Percentiles rank a stretch among this genome's conserved stretches.
These are phyloP conservation scores for Zanthoxylum bungeanum DNA, from an alignment of 345 rosid genomes.

Conservation along the genomic window DNA sequence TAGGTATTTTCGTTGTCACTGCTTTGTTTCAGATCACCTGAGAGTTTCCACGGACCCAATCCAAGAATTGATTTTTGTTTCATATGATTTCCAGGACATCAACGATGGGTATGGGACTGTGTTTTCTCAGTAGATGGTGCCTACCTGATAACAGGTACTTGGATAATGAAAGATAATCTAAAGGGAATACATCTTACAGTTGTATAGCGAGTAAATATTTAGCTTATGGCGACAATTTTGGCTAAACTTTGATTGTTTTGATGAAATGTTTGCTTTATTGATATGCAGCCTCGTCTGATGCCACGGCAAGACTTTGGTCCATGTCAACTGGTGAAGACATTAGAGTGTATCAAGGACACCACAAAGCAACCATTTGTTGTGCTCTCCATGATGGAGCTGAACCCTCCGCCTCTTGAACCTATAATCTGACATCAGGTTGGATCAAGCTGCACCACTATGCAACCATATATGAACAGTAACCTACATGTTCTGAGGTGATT, in stretches of 20 bases:
- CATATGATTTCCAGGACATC: conserved; percentile 58
- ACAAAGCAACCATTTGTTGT: conserved; percentile 89
- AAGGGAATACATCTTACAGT: neutral
- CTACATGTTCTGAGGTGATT: neutral
- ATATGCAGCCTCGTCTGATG: conserved; percentile 77
- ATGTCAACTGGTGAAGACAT: conserved; percentile 61
- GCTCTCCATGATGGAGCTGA: conserved; percentile 97
- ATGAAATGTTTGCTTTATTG: neutral
- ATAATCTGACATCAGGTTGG: neutral
- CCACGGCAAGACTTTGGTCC: conserved; percentile 89
- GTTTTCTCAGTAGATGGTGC: conserved; percentile 99
- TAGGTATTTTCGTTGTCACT: conserved; percentile 35
- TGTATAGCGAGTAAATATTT: no score
- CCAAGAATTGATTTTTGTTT: neutral
- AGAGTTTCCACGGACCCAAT: conserved; percentile 2
- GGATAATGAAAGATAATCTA: neutral
- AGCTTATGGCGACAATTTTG: neutral
- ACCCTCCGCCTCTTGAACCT: conserved; percentile 41
- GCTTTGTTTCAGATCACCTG: neutral
- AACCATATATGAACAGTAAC: neutral
- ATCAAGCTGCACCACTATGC: neutral
- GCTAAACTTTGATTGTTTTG: neutral
- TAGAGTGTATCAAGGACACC: conserved; percentile 81
- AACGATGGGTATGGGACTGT: conserved; percentile 98
- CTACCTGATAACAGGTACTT: conserved; percentile 79